Evolutionary conservation across 148 eudicot genomes (phyloP).

Genomic region (Rheum nobile): DNA sequence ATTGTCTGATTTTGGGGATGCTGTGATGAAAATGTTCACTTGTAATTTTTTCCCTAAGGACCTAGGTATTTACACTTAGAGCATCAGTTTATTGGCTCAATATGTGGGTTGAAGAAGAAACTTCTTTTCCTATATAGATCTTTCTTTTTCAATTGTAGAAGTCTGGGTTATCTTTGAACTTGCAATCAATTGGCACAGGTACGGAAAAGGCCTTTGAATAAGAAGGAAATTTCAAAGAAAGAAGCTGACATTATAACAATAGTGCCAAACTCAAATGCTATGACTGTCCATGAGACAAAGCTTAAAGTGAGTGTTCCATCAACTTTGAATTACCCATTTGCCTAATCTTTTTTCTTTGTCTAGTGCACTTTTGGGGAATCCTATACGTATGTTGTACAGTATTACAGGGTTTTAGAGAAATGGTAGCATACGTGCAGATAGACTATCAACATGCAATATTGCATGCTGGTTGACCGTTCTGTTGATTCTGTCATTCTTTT

Average conservation of each 20-base stretch:
- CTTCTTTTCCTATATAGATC: background rate
- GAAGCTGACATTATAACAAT: slow-evolving; percentile 68
- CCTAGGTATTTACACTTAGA: too few species aligned
- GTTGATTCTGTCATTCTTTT: background rate
- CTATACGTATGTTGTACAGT: background rate
- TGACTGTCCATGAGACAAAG: slow-evolving; percentile 75
- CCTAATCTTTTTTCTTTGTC: background rate
- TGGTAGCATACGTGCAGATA: background rate
- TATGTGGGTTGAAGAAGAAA: background rate
- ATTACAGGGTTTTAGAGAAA: background rate
- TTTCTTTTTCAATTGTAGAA: background rate
- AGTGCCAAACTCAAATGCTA: slow-evolving; percentile 35
- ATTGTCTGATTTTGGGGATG: background rate
- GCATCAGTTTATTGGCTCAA: background rate
- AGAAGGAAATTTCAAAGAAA: slow-evolving; percentile 53
- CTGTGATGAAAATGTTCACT: background rate
- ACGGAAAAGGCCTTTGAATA: slow-evolving; percentile 79
- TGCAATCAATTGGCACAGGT: slow-evolving; percentile 33
- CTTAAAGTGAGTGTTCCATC: slow-evolving; percentile 36
- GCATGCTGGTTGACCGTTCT: background rate
- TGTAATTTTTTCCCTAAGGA: too few species aligned
- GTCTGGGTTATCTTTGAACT: background rate
- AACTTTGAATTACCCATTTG: background rate
- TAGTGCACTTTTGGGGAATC: background rate
- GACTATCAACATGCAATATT: background rate